phyloP scores from a whole-genome alignment of 1,284 basidiomycete species.

The Schizophyllum commune region DNA sequence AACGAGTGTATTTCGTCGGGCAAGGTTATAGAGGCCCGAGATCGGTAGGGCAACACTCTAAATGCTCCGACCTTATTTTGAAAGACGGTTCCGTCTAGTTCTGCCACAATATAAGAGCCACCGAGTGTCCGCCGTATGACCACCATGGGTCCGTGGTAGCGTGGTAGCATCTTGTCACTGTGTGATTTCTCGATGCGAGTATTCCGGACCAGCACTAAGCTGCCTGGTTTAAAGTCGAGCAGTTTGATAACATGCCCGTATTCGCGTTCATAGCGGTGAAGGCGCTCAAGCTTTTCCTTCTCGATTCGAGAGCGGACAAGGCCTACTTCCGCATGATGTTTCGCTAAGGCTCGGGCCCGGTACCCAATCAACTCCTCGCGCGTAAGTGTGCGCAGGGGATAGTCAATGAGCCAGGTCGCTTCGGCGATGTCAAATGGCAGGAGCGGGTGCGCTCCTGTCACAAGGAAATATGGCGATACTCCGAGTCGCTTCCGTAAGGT shows the following conservation, averaged over 20 bases:
- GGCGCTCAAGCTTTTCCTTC: no score
- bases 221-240: conserved; percentile 26
- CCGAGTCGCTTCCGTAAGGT: conserved; percentile 5
- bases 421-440: conserved; percentile 32
- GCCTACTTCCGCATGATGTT: conserved; percentile 13
- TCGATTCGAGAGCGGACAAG: no score
- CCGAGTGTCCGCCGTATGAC: conserved; percentile 22
- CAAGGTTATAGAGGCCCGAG: conserved; percentile 1
- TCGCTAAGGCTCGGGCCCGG: conserved; percentile 18
- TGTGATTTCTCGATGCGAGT: conserved; percentile 14
- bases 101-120: conserved; percentile 24
- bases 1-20: no score
- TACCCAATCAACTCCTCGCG: conserved; percentile 19
- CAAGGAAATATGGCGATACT: conserved; percentile 25
- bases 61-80: conserved; percentile 22
- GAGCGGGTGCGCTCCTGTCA: conserved; percentile 3
- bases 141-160: conserved; percentile 27
- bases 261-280: not conserved
- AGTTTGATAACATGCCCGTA: conserved; percentile 19
- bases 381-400: conserved; percentile 14
- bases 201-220: conserved; percentile 28
- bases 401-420: conserved; percentile 27
- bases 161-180: conserved; percentile 19
- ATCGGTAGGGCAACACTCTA: conserved; percentile 25
- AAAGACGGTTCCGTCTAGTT: conserved; percentile 24